phyloP scores from a whole-genome alignment of 441 rosid species.

The Codiaeum variegatum region DNA sequence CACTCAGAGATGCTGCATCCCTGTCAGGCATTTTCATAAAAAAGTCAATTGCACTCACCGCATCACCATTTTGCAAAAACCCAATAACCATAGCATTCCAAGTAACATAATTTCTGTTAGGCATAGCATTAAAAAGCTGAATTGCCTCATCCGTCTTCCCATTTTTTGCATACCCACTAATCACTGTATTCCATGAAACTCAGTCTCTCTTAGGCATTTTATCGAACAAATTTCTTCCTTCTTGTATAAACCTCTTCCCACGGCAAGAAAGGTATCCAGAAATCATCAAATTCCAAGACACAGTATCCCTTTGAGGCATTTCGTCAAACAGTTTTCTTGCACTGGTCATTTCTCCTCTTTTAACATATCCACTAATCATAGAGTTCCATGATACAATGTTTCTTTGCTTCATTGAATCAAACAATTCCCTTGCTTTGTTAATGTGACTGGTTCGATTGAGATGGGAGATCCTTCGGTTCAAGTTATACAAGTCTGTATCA shows the following conservation, averaged over 20 bases:
- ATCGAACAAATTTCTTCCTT: slow-evolving; percentile 55
- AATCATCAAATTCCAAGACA: slow-evolving; percentile 64
- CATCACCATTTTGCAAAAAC: slow-evolving; percentile 43
- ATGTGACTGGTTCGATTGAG: slow-evolving; percentile 41
- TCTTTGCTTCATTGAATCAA: slow-evolving; percentile 32
- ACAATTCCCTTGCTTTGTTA: slow-evolving; percentile 44
- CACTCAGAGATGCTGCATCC: slow-evolving; percentile 45
- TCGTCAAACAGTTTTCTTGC: slow-evolving; percentile 61
- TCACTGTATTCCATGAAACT: slow-evolving; percentile 70
- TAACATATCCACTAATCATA: slow-evolving; percentile 54
- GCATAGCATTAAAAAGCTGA: slow-evolving; percentile 44
- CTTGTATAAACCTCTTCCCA: slow-evolving; percentile 38
- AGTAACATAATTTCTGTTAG: slow-evolving; percentile 40
- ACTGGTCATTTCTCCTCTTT: slow-evolving; percentile 39
- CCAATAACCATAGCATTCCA: slow-evolving; percentile 60
- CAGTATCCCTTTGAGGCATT: slow-evolving; percentile 55
- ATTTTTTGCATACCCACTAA: slow-evolving; percentile 57
- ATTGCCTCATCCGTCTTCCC: slow-evolving; percentile 48
- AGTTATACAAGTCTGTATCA: slow-evolving; percentile 23
- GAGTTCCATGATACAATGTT: slow-evolving; percentile 61
- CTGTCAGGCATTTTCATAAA: slow-evolving; percentile 47
- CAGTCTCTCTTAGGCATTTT: slow-evolving; percentile 48
- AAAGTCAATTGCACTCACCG: slow-evolving; percentile 34
- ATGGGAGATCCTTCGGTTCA: slow-evolving; percentile 42
- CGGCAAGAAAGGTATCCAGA: slow-evolving; percentile 54